Conservation (phyloP, 371 early-diverging fungal genomes). For the Syncephalastrum contaminatum region DNA sequence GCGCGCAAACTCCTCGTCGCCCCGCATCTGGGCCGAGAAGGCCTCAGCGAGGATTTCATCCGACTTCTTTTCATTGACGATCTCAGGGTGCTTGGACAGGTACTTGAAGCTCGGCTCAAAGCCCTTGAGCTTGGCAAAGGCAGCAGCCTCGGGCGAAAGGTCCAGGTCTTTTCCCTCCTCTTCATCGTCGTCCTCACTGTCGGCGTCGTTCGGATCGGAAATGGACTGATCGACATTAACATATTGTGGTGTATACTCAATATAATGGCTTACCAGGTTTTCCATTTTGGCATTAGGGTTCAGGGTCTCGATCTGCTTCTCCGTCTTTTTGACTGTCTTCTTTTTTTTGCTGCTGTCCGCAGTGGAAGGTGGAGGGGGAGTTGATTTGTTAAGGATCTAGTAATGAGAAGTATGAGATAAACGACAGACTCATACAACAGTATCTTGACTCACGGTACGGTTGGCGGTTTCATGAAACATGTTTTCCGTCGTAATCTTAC, state of each 20-base stretch:
- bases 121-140: slow-evolving; percentile 61
- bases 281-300: slow-evolving; percentile 63
- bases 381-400: slow-evolving; percentile 53
- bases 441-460: slow-evolving; percentile 56
- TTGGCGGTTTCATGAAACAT: slow-evolving; percentile 73
- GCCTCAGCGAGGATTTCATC: slow-evolving; percentile 90
- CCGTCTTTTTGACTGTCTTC: slow-evolving; percentile 38
- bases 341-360: slow-evolving; percentile 32
- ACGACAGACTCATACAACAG: neutral
- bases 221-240: slow-evolving; percentile 2
- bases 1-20: slow-evolving; percentile 64
- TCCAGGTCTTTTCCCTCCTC: slow-evolving; percentile 57
- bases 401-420: neutral
- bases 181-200: slow-evolving; percentile 50
- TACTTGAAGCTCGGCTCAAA: slow-evolving; percentile 70
- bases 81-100: slow-evolving; percentile 64
- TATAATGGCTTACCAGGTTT: slow-evolving; percentile 33
- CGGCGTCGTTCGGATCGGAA: slow-evolving; percentile 14
- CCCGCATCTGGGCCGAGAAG: slow-evolving; percentile 76
- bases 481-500: slow-evolving; percentile 79
- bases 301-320: slow-evolving; percentile 68
- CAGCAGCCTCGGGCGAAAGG: slow-evolving; percentile 58
- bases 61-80: slow-evolving; percentile 67
- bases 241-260: neutral
- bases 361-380: slow-evolving; percentile 21